A percentile compares a stretch with the other conserved stretches of the same genome.
These are phyloP conservation scores for Trichoderma sp. DNA, from an alignment of 2,329 filamentous ascomycete species.

Conservation along the genomic window DNA sequence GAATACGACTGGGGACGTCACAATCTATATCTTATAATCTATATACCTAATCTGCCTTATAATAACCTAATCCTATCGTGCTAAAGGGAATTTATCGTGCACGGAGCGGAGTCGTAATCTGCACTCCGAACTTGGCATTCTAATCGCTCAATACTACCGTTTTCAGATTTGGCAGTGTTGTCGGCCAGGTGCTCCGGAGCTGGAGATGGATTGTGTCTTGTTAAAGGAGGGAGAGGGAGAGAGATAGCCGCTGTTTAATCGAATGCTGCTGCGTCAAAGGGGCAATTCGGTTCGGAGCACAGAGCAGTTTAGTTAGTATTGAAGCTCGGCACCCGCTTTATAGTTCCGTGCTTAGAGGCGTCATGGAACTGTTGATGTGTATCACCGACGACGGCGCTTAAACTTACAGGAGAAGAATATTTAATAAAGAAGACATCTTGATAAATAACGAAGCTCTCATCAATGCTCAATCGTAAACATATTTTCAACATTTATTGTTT, in stretches of 20 bases:
- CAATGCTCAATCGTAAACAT: not conserved
- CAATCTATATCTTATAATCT: not conserved
- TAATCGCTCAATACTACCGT: not conserved
- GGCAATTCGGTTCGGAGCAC: not conserved
- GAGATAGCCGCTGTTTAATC: not conserved
- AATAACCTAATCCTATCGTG: not conserved
- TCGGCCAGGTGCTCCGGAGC: not conserved
- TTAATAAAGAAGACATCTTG: not conserved
- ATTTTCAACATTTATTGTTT: not conserved
- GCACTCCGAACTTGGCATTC: not conserved
- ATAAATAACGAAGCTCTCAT: not conserved
- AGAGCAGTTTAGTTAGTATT: not conserved
- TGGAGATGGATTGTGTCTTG: not conserved
- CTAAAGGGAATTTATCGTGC: not conserved
- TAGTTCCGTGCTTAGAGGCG: not conserved
- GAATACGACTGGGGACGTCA: not conserved
- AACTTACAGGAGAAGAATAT: not conserved
- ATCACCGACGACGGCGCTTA: not conserved
- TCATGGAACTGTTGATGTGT: not conserved
- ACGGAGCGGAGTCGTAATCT: constrained; percentile 16
- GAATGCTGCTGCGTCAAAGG: not conserved
- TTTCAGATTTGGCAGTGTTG: not conserved
- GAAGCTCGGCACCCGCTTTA: not conserved
- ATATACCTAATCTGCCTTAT: not conserved
- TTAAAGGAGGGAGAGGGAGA: not conserved